Conservation (phyloP, 2,329 filamentous ascomycete genomes). For the Stachybotrys echinatus region DNA sequence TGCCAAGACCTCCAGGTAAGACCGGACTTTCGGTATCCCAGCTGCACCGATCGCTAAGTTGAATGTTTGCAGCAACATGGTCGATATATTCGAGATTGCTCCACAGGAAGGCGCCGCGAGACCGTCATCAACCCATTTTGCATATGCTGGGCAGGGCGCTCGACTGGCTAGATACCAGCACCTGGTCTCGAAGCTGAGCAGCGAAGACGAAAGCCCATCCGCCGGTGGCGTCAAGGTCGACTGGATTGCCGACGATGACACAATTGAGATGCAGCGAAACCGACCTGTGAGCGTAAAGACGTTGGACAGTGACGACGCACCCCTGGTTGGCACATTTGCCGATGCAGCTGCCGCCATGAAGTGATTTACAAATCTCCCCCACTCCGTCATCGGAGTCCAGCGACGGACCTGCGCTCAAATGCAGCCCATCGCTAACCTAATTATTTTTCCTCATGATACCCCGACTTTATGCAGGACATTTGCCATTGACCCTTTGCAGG, state of each 20-base stretch:
- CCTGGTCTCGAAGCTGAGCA: slow-evolving; percentile 54
- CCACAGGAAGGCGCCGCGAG: slow-evolving; percentile 40
- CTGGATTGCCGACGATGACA: slow-evolving; percentile 49
- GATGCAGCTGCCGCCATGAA: slow-evolving; percentile 51
- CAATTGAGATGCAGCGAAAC: slow-evolving; percentile 37
- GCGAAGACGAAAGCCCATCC: slow-evolving; percentile 29
- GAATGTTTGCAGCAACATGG: slow-evolving; percentile 49
- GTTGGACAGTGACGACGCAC: slow-evolving; percentile 26
- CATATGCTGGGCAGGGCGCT: slow-evolving; percentile 49
- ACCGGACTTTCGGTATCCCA: background rate
- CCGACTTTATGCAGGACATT: background rate
- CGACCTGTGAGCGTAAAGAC: slow-evolving; percentile 25
- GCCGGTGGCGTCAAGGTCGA: slow-evolving; percentile 45
- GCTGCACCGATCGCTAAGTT: background rate
- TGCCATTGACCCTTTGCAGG: background rate
- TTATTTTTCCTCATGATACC: background rate
- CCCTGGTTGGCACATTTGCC: slow-evolving; percentile 55
- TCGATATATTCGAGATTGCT: slow-evolving; percentile 62
- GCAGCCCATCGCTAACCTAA: no score
- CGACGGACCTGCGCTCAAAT: no score
- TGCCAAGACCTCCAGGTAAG: slow-evolving; percentile 59
- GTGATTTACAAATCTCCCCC: slow-evolving; percentile 10
- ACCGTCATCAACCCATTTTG: slow-evolving; percentile 32
- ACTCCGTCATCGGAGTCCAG: background rate
- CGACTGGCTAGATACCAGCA: slow-evolving; percentile 55